These are phyloP conservation scores for Argentina anserina DNA, from an alignment of 306 rosid species.

Conservation along the genomic window DNA sequence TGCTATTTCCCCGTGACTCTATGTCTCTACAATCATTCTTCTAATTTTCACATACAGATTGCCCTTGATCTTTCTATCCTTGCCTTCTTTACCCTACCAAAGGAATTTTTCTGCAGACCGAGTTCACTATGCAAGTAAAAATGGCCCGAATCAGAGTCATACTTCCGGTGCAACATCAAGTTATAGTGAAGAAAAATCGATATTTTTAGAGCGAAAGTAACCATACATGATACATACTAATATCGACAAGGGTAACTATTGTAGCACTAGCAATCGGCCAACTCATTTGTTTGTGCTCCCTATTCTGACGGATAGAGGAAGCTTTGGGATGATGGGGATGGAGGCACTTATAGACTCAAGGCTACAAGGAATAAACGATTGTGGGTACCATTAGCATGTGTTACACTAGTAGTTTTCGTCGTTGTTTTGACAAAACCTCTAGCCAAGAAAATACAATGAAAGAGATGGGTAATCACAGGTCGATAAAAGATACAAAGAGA, in stretches of 20 bases:
- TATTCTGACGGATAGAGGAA: background rate
- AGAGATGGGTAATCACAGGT: background rate
- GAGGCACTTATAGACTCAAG: background rate
- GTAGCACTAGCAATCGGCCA: background rate
- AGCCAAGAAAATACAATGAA: background rate
- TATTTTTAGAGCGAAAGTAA: background rate
- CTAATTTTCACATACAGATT: background rate
- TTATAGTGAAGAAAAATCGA: background rate
- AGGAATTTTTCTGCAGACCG: background rate
- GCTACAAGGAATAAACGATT: background rate
- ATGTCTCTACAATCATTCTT: background rate
- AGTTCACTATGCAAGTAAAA: background rate
- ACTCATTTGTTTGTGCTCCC: background rate
- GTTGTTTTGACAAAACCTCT: background rate
- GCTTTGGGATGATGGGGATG: background rate
- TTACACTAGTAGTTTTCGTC: background rate
- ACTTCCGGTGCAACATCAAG: background rate
- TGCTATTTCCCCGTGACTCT: constrained; percentile 22
- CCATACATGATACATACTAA: no score
- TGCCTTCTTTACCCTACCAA: background rate
- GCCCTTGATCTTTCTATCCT: background rate
- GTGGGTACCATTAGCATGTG: background rate
- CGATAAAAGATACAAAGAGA: background rate
- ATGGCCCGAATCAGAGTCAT: background rate
- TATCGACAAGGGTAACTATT: background rate